Percentiles rank a stretch among this genome's conserved stretches.
phyloP scores from a whole-genome alignment of 768 basidiomycete species.

The Leccinum incarnatum region DNA sequence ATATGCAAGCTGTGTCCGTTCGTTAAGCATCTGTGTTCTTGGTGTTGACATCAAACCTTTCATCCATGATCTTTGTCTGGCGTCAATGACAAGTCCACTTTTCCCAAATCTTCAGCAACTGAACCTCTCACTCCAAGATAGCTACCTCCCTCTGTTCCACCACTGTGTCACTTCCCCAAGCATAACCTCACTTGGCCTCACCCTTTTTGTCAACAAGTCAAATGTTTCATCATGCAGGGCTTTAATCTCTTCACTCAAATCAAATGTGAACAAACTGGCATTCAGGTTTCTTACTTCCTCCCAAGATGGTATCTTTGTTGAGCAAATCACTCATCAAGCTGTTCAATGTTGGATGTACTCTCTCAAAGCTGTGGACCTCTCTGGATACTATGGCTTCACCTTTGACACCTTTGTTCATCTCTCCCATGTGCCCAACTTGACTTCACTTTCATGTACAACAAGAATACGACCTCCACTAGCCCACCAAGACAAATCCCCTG shows the following conservation, averaged over 20 bases:
- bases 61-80: not conserved
- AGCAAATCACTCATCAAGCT: not conserved
- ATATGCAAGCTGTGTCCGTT: not conserved
- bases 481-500: not conserved
- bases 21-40: not conserved
- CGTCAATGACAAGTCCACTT: not conserved
- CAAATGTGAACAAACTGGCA: not conserved
- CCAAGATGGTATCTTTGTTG: not conserved
- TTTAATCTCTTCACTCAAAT: not conserved
- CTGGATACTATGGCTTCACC: not conserved
- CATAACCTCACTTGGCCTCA: not conserved
- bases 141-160: not conserved
- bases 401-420: not conserved
- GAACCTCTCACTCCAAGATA: not conserved
- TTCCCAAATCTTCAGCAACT: not conserved
- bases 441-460: not conserved
- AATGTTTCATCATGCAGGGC: not conserved
- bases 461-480: not conserved
- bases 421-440: not conserved
- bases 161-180: not conserved
- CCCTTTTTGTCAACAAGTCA: not conserved
- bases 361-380: not conserved
- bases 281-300: no score
- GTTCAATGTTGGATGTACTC: not conserved
- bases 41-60: not conserved